phyloP scores from a whole-genome alignment of 1,284 basidiomycete species.

The Ustilago bromivora region DNA sequence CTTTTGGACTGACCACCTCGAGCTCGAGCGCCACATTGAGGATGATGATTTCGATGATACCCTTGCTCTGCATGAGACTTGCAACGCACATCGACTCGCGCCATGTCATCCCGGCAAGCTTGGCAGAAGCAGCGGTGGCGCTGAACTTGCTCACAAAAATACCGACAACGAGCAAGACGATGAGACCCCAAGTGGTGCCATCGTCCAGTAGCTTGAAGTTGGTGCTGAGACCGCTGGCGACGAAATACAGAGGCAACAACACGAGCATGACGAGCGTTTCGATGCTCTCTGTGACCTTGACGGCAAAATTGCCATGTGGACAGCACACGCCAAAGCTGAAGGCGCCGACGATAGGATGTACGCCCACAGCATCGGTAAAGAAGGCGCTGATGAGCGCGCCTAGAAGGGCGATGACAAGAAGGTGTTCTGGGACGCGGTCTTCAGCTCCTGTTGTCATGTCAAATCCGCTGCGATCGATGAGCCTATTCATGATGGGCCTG shows the following conservation, averaged over 20 bases:
- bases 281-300: conserved; percentile 54
- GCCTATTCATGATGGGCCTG: conserved; percentile 42
- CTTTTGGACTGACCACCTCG: conserved; percentile 38
- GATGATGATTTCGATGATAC: conserved; percentile 60
- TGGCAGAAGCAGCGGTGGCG: conserved; percentile 43
- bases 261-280: conserved; percentile 50
- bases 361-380: conserved; percentile 50
- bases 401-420: conserved; percentile 43
- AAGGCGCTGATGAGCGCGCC: conserved; percentile 52
- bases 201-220: conserved; percentile 53
- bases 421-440: conserved; percentile 42
- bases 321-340: conserved; percentile 52
- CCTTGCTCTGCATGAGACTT: conserved; percentile 55
- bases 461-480: conserved; percentile 41
- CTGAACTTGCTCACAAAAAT: conserved; percentile 57
- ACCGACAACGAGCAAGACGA: conserved; percentile 46
- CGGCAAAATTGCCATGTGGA: conserved; percentile 54
- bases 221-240: conserved; percentile 48
- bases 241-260: conserved; percentile 56
- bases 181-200: conserved; percentile 52
- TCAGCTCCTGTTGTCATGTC: conserved; percentile 40
- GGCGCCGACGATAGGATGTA: conserved; percentile 57
- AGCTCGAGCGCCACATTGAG: conserved; percentile 50
- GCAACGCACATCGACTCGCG: conserved; percentile 51
- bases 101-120: conserved; percentile 49